Conservation (phyloP, 805 yeast genomes). For the Maudiozyma barnettii region DNA sequence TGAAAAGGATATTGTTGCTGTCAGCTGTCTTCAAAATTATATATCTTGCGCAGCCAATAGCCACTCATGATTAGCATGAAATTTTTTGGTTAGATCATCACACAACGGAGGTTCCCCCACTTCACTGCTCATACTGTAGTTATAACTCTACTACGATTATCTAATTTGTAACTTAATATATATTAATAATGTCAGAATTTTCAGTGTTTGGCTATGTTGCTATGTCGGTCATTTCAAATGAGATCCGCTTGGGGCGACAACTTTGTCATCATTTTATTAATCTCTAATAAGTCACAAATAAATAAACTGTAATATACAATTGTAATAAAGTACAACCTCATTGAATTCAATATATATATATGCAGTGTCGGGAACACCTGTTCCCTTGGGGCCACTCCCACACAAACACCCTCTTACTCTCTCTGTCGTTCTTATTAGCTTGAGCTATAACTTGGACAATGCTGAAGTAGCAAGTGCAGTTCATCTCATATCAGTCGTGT, state of each 20-base stretch:
- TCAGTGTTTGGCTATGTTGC: conserved; percentile 33
- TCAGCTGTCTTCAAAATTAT: conserved; percentile 6
- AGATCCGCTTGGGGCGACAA: conserved; percentile 36
- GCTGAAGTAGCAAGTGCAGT: no score
- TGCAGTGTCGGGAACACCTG: neutral
- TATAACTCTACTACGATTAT: neutral
- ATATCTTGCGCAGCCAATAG: neutral
- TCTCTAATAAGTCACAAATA: neutral
- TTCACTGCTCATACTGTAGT: neutral
- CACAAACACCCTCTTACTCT: neutral
- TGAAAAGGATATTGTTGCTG: neutral
- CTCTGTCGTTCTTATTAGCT: neutral
- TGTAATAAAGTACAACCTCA: no score
- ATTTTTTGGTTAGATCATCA: conserved; percentile 6
- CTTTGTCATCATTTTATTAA: conserved; percentile 26
- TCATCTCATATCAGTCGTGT: no score
- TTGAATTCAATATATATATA: no score
- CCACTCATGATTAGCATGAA: conserved; percentile 32
- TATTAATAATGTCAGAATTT: conserved; percentile 25
- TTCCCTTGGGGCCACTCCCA: neutral
- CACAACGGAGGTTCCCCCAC: neutral
- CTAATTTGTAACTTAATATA: conserved; percentile 1
- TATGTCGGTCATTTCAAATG: conserved; percentile 21
- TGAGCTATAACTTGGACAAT: no score
- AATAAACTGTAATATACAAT: no score